Conservation (phyloP, 169 alveolate species). For the Cystoisospora suis region DNA sequence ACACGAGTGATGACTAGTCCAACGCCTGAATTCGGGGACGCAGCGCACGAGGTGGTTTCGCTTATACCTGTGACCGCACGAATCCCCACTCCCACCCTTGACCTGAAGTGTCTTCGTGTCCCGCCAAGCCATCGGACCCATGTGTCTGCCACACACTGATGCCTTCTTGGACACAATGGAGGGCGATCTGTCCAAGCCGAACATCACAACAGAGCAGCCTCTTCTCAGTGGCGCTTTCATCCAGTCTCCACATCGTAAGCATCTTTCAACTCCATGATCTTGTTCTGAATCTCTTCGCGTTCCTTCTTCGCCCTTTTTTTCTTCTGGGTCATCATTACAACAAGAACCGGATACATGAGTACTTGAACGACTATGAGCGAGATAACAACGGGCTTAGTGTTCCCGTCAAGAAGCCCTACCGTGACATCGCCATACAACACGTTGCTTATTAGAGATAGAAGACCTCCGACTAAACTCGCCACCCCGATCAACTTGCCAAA, state of each 20-base stretch:
- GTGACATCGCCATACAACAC: constrained; percentile 40
- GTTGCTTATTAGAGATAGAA: not conserved
- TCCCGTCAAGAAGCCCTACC: constrained; percentile 1
- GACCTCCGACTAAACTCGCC: constrained; percentile 48
- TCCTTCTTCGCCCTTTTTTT: not conserved
- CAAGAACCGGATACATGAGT: not conserved
- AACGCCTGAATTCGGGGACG: no score
- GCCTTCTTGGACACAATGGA: no score
- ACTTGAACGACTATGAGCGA: constrained; percentile 1
- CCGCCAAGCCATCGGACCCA: no score
- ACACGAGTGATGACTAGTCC: no score
- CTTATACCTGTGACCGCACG: no score
- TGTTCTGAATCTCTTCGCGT: not conserved
- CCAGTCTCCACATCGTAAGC: constrained; percentile 19
- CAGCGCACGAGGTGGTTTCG: no score
- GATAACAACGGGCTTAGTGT: not conserved
- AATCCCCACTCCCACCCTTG: no score
- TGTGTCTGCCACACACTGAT: no score
- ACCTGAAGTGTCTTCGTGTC: no score
- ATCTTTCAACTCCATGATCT: not conserved
- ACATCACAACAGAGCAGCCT: no score
- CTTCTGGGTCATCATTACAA: not conserved
- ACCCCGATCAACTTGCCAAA: constrained; percentile 61
- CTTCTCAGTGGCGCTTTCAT: constrained; percentile 41
- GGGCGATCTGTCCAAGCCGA: no score